phyloP scores from a whole-genome alignment of 805 yeast species.

The Candida andamanensis region DNA sequence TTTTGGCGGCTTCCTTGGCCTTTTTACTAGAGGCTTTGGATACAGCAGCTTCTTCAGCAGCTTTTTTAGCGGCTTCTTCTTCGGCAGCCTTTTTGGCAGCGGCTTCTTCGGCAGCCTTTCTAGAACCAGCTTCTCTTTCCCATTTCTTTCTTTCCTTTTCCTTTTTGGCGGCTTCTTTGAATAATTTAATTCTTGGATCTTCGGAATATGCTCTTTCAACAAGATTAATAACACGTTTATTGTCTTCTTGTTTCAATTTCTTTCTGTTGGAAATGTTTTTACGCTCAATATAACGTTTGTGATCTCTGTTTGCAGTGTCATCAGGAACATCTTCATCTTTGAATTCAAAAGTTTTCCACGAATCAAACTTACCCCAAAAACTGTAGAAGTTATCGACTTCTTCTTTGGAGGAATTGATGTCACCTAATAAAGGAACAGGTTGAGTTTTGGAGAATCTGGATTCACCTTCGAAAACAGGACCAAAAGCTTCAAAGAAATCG shows the following conservation, averaged over 20 bases:
- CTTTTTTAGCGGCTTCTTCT: conserved; percentile 72
- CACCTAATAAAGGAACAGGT: conserved; percentile 84
- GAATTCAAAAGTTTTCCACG: conserved; percentile 98
- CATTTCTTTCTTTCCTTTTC: conserved; percentile 93
- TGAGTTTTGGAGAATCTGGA: conserved; percentile 87
- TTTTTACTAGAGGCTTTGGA: conserved; percentile 63
- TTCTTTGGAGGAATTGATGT: conserved; percentile 56
- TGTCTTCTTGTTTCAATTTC: conserved; percentile 97
- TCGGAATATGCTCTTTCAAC: conserved; percentile 84
- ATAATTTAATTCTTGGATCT: conserved; percentile 91
- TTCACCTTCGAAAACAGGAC: conserved; percentile 85
- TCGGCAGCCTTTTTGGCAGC: conserved; percentile 83
- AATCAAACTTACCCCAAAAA: conserved; percentile 92
- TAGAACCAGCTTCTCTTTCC: conserved; percentile 97
- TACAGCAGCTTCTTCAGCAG: conserved; percentile 63
- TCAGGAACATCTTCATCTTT: conserved; percentile 99
- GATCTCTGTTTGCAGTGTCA: conserved; percentile 98
- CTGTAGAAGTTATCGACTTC: conserved; percentile 87
- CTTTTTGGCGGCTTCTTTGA: conserved; percentile 91
- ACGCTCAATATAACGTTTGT: conserved; percentile 97
- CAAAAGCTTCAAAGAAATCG: conserved; percentile 91
- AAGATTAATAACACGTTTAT: conserved; percentile 76
- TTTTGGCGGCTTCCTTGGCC: conserved; percentile 93
- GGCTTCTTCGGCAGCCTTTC: conserved; percentile 93
- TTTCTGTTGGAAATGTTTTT: conserved; percentile 95